Evolutionary conservation across 2,329 filamentous ascomycete genomes (phyloP), one percentile per base, ranked within the genome.

Genomic region (Meredithiella fracta): DNA sequence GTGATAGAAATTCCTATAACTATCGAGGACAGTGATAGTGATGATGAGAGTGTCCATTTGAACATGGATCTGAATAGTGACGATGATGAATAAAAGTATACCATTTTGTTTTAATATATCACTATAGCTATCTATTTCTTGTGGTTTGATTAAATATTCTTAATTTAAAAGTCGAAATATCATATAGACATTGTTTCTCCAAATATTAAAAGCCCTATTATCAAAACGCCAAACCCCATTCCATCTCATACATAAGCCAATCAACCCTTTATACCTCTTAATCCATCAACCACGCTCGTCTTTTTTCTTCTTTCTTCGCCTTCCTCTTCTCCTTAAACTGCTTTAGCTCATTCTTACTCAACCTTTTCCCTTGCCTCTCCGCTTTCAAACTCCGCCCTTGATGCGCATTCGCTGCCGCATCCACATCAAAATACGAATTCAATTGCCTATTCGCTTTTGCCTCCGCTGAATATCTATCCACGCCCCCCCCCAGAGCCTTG

Each of bases 341-440:
- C 72, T 94, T 91, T 61, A 98, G 71, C 70, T 98, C 88, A 59
- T 85, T 75, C 73, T 91, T 94, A 57, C 73, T 84, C 23, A 91
- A 75, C 69, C 87, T 89, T 77, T 92, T 90, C 55, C 82, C 81
- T 58, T 85, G 82, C 56, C 92, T 77, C 73, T 98, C 92, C 1
- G 89, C 92, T 70, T 91, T 94, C 58, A 98, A 72, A 65, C 90
- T 96, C 58, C 84, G 79, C 1, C 92, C 92, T 63, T 95, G 84
- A 65, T 98, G 90, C 58, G 80, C 79, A 65, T 94, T 96, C 3
- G 90, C 91, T 2, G 89, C 90, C 3, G 89, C 86, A 67, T 97
- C 90, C 47, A 96, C 90, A 66, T 98, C 91, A 67, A 97, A 98
- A 70, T 84, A 97, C 42, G 89, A 86, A 65, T 86, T 86, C 85